A percentile compares a stretch with the other conserved stretches of the same genome.
phyloP scores from a whole-genome alignment of 345 rosid species.

The Atalantia buxifolia region DNA sequence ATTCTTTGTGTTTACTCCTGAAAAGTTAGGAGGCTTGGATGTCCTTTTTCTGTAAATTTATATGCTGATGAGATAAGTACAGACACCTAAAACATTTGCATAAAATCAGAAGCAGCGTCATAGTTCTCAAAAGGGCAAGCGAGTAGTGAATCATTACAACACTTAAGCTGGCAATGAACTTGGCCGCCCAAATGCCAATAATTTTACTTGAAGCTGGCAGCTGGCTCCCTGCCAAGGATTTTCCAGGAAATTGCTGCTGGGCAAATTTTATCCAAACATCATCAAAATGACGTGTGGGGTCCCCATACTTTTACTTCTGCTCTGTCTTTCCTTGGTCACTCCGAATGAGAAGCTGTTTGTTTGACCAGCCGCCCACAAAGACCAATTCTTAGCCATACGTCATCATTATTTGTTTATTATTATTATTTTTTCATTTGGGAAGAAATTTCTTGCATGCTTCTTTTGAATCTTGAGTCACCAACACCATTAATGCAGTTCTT shows the following conservation, averaged over 20 bases:
- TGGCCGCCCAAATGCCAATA: background rate
- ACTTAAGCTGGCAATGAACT: background rate
- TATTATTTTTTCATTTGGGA: background rate
- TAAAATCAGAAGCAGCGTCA: no score
- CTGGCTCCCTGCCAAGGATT: background rate
- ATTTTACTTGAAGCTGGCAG: background rate
- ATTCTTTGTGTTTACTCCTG: no score
- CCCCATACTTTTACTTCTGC: background rate
- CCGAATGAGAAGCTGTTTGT: background rate
- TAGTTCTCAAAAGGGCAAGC: background rate
- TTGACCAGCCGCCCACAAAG: background rate
- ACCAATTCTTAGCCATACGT: background rate
- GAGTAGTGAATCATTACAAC: background rate
- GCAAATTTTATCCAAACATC: background rate
- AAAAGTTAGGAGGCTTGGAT: no score
- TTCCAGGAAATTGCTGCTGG: background rate
- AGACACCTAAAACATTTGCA: no score
- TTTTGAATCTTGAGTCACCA: background rate
- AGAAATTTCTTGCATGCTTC: background rate
- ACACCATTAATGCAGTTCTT: background rate
- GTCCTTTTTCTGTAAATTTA: no score
- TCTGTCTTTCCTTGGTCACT: no score
- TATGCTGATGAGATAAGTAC: background rate
- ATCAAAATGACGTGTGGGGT: constrained; percentile 6
- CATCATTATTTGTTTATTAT: background rate